Evolutionary conservation across 495 filamentous ascomycete genomes (phyloP).

Genomic region (Annulohypoxylon stygium): DNA sequence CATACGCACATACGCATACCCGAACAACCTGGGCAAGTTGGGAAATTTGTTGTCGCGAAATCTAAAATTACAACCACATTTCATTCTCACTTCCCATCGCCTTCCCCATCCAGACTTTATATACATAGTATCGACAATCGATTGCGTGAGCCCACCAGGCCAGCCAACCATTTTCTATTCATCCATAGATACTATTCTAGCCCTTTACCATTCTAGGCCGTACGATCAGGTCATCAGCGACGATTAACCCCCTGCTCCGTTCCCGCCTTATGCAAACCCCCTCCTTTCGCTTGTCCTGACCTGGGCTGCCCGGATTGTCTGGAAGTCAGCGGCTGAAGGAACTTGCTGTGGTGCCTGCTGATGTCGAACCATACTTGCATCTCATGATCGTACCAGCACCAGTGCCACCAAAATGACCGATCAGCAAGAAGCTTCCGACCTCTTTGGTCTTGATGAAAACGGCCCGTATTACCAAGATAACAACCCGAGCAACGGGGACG

Average conservation of each 20-base stretch:
- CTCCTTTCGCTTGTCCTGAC: conserved; percentile 46
- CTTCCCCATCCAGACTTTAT: conserved; percentile 39
- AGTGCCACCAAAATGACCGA: conserved; percentile 47
- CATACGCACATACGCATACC: conserved; percentile 1
- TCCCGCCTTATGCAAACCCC: conserved; percentile 47
- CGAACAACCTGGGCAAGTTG: conserved; percentile 25
- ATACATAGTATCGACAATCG: conserved; percentile 23
- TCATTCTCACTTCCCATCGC: conserved; percentile 18
- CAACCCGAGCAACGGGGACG: conserved; percentile 49
- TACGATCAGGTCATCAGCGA: conserved; percentile 47
- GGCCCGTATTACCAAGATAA: conserved; percentile 49
- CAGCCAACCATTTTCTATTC: conserved; percentile 42
- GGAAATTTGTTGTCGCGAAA: conserved; percentile 8
- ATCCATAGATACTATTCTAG: conserved; percentile 37
- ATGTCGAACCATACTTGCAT: conserved; percentile 55
- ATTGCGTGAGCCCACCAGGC: conserved; percentile 33
- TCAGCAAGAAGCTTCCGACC: conserved; percentile 49
- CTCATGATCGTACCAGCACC: conserved; percentile 53
- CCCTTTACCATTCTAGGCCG: conserved; percentile 46
- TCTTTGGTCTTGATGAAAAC: conserved; percentile 52
- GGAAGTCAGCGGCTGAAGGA: conserved; percentile 40
- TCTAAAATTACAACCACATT: conserved; percentile 8
- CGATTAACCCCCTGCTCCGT: conserved; percentile 40
- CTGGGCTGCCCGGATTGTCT: conserved; percentile 22
- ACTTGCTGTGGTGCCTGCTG: conserved; percentile 45